Base-by-base conservation (phyloP, 129 eudicot species). In the Ambrosia artemisiifolia region DNA sequence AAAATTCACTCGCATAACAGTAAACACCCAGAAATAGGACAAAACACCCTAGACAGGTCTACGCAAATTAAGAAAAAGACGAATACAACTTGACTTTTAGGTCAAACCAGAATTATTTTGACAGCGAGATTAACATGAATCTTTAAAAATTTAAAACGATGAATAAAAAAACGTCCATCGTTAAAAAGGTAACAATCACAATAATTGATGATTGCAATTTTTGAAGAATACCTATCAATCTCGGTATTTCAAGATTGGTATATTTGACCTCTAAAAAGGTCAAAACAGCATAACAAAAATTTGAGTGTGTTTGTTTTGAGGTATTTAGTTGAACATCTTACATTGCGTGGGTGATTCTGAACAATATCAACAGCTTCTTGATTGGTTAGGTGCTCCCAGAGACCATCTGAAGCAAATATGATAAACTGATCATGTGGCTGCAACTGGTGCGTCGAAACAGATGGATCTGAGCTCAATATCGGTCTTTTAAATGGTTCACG, bases 321-420 rank as follows among this genome's bases (percentile, higher is more conserved):
- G 47, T 63, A 33, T 43, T 30, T 65, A 14, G 72, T 67, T 56
- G 8, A 40, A 46, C 48, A 66, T 32, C 92, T 92, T 89, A 92
- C 98, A 35, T 16, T 75, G 76, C 38, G 96, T 18, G 90, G 92
- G 65, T 85, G 76, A 70, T 82, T 92, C 73, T 89, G 96, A 69
- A 92, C 98, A 38, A 92, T 82, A 76, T 89, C 90, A 69, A 92
- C 98, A 11, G 98, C 98, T 73, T 87, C 96, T 81, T 92, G 98
- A 86, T 92, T 92, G 72, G 81, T 87, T 35, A 92, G 86, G 77
- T 92, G 98, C 85, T 92, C 98, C 98, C 98, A 92, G 17, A 92
- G 88, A 67, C 98, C 98, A 80, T 92, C 98, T 18, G 98, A 92
- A 65, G 98, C 98, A 78, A 89, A 92, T 79, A 92, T 89, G 18